These are phyloP conservation scores for Prunus campanulata DNA, from an alignment of 306 rosid species.

Conservation along the genomic window DNA sequence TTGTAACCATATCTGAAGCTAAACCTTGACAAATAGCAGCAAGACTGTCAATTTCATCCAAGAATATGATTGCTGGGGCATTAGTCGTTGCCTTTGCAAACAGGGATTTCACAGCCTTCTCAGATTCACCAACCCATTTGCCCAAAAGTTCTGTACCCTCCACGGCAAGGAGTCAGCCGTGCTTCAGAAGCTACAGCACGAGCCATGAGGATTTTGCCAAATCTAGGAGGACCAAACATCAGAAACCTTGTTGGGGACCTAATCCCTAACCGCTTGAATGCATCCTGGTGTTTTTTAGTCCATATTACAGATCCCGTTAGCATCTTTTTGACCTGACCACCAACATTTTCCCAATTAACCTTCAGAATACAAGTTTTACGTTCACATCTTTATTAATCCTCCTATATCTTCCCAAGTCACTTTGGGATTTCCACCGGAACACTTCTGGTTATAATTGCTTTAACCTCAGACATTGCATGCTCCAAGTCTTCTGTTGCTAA, in stretches of 20 bases:
- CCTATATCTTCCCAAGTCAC: too few relatives aligned
- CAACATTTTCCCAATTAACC: constrained; percentile 92
- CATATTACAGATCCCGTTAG: constrained; percentile 89
- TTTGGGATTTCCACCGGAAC: too few relatives aligned
- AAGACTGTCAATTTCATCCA: constrained; percentile 88
- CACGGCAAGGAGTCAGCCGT: constrained; percentile 79
- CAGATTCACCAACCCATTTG: constrained; percentile 99
- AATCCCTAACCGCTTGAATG: constrained; percentile 80
- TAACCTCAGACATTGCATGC: too few relatives aligned
- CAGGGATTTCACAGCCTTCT: constrained; percentile 88
- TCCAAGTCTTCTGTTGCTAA: too few relatives aligned
- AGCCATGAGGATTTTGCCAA: constrained; percentile 95
- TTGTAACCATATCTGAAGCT: constrained; percentile 92
- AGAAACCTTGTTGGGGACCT: constrained; percentile 74
- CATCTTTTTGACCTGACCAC: constrained; percentile 86
- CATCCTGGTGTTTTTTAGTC: constrained; percentile 88
- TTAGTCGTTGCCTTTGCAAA: constrained; percentile 94
- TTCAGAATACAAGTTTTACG: constrained; percentile 93
- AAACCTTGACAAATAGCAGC: constrained; percentile 75
- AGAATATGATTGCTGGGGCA: constrained; percentile 91
- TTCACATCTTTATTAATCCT: background rate
- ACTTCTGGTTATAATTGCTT: too few relatives aligned
- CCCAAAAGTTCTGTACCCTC: constrained; percentile 97
- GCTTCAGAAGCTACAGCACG: constrained; percentile 97
- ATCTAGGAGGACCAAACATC: constrained; percentile 96